Conservation (phyloP, 768 basidiomycete species). For the Floccularia luteovirens region DNA sequence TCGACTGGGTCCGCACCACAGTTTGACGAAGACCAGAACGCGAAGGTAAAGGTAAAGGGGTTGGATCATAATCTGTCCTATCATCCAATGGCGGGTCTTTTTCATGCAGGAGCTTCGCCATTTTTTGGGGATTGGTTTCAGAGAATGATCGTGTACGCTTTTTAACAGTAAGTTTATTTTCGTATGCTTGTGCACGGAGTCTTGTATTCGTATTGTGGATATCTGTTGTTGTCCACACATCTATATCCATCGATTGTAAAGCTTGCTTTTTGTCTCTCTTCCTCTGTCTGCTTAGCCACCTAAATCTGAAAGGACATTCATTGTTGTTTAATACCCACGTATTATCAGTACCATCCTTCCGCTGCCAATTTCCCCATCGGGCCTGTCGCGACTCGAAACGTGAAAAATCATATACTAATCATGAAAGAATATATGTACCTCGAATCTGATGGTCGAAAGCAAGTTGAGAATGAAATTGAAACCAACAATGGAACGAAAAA, state of each 20-base stretch:
- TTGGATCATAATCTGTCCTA: background rate
- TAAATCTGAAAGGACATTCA: constrained; percentile 6
- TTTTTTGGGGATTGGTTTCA: no score
- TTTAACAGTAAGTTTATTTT: constrained; percentile 34
- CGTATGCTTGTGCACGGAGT: constrained; percentile 33
- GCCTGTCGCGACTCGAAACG: constrained; percentile 24
- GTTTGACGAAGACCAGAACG: background rate
- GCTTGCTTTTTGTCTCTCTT: constrained; percentile 19
- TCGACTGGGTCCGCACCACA: no score
- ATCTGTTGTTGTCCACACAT: constrained; percentile 28
- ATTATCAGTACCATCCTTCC: constrained; percentile 42
- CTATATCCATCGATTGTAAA: constrained; percentile 24
- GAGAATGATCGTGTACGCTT: no score
- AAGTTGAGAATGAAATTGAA: no score
- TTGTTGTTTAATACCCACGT: constrained; percentile 45
- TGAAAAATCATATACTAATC: background rate
- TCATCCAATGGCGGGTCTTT: no score
- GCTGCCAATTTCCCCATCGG: constrained; percentile 43
- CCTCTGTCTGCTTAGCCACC: background rate
- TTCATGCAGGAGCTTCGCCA: no score
- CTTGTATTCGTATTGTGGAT: constrained; percentile 36
- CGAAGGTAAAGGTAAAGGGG: background rate
- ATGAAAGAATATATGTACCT: constrained; percentile 13
- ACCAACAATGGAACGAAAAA: background rate
- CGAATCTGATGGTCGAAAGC: no score